phyloP scores from a whole-genome alignment of 1,284 basidiomycete genomes.

The Mrakiaceae sp. region DNA sequence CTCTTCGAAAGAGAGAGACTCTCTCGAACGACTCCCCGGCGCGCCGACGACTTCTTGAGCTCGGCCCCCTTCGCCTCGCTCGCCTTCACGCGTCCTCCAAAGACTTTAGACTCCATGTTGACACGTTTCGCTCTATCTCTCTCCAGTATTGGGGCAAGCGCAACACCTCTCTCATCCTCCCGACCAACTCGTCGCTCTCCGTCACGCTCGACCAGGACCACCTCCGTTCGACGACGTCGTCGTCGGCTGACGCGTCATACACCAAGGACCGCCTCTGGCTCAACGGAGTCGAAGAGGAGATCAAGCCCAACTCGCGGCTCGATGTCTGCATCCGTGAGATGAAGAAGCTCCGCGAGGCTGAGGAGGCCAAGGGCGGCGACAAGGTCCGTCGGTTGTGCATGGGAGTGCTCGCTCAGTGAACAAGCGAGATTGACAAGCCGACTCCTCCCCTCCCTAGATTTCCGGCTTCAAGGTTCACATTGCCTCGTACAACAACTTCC shows the following conservation, averaged over 20 bases:
- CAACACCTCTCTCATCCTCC: conserved; percentile 86
- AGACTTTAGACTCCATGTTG: neutral
- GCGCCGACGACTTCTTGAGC: neutral
- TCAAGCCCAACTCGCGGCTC: conserved; percentile 68
- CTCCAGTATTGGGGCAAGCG: conserved; percentile 95
- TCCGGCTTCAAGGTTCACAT: conserved; percentile 70
- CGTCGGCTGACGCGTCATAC: conserved; percentile 69
- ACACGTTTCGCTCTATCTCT: neutral
- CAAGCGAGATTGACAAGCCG: neutral
- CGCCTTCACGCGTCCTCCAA: neutral
- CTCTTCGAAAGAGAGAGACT: neutral
- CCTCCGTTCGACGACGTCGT: conserved; percentile 85
- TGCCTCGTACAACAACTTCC: conserved; percentile 96
- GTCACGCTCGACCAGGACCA: conserved; percentile 96
- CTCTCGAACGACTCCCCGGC: conserved; percentile 1
- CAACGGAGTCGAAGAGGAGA: conserved; percentile 80
- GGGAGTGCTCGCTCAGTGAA: neutral
- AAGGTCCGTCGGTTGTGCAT: conserved; percentile 43
- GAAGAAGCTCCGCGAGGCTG: conserved; percentile 58
- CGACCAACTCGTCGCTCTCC: conserved; percentile 94
- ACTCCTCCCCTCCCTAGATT: conserved; percentile 41
- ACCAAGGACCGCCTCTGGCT: conserved; percentile 78
- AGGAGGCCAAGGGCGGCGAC: conserved; percentile 59
- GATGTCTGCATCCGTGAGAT: conserved; percentile 81
- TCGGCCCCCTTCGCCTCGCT: neutral